phyloP scores from a whole-genome alignment of 2,329 filamentous ascomycete genomes.

The Aaosphaeria pasadenensis region DNA sequence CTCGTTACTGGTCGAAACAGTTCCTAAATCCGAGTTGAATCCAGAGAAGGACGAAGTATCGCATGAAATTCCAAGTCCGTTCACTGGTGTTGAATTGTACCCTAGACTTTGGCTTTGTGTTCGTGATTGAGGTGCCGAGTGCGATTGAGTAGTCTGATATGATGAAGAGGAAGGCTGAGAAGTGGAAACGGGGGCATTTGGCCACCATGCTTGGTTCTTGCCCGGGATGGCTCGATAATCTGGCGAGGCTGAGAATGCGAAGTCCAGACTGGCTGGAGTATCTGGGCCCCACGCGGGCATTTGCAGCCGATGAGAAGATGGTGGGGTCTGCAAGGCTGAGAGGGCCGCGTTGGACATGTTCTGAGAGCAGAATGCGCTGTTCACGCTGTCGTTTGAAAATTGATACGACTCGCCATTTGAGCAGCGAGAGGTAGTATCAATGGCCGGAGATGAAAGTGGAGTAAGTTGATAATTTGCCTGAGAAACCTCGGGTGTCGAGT shows the following conservation, averaged over 20 bases:
- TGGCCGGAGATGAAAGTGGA: constrained; percentile 29
- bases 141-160: constrained; percentile 16
- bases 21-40: constrained; percentile 10
- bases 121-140: constrained; percentile 3
- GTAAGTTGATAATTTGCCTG: constrained; percentile 33
- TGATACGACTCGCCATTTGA: constrained; percentile 17
- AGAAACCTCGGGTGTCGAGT: constrained; percentile 12
- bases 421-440: constrained; percentile 13
- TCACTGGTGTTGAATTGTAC: constrained; percentile 8
- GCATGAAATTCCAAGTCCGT: constrained; percentile 32
- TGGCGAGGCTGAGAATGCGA: constrained; percentile 29
- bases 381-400: constrained; percentile 14
- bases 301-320: constrained; percentile 26
- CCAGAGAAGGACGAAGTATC: constrained; percentile 20
- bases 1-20: neutral
- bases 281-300: constrained; percentile 30
- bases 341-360: constrained; percentile 20
- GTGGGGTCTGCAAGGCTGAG: constrained; percentile 38
- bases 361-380: constrained; percentile 13
- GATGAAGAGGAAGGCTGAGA: constrained; percentile 10
- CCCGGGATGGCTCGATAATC: constrained; percentile 15
- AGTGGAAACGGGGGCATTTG: constrained; percentile 3
- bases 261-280: constrained; percentile 25
- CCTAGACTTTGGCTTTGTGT: constrained; percentile 14
- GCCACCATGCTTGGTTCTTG: constrained; percentile 30